Base-by-base conservation (phyloP, 164 flowering plant species). In the Dillenia turbinata region DNA sequence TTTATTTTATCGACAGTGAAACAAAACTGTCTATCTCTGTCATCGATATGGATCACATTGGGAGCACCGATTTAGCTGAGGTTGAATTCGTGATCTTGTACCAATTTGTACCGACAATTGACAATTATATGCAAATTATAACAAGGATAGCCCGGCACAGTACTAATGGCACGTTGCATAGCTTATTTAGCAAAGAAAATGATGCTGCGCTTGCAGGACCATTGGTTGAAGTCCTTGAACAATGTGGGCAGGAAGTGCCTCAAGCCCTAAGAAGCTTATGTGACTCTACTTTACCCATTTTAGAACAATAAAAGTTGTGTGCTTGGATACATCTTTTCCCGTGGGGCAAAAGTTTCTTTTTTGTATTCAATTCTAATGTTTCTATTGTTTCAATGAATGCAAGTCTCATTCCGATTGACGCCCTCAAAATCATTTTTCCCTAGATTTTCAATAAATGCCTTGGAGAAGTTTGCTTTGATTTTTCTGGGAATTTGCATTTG, bases 161-260 rank as follows among this genome's bases (percentile, higher is more conserved):
- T 12, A 70, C 75, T 9, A 47, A 72, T 40, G 79, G 81, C 9
- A 49, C 57, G 12, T 50, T 80, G 65, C 78, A 78, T 24, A 73
- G 71, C 73, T 61, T 71, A 52, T 52, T 75, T 17, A 60, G 65
- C n/a, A 22, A 57, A 43, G 80, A 65, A 49, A 73, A 73, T 33
- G 40, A 33, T 52, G 67, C 70, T 19, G 17, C 24, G 1, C 66
- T 73, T 8, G 80, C 78, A n/a, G 73, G 73, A 51, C 70, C 74
- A 10, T 54, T 80, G 70, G 66, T 77, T 14, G 68, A 73, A 51
- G 56, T 71, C 49, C 75, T 83, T 26, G 77, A 75, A 60, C 66
- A 78, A 57, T 78, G 81, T 78, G 75, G 69, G 45, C 84, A 78
- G 64, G 69, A 46, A 16, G 76, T 81, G 59, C 80, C 80, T 17